phyloP scores from a whole-genome alignment of 257 asterid species.

The Solanum lycopersicoides region DNA sequence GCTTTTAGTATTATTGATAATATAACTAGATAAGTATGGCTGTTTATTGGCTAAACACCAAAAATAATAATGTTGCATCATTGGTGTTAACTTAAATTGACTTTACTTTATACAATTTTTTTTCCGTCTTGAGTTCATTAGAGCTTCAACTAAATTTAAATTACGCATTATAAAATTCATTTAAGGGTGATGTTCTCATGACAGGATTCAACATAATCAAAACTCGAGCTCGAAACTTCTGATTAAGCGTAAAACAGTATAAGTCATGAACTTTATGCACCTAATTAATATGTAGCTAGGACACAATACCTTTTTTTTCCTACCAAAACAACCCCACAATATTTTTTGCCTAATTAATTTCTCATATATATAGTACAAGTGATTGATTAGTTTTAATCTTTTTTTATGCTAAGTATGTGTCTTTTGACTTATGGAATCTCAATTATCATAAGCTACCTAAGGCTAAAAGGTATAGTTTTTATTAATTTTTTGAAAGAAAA shows the following conservation, averaged over 20 bases:
- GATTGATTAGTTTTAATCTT: background rate
- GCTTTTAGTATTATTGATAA: background rate
- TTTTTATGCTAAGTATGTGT: background rate
- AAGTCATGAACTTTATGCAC: background rate
- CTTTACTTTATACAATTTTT: background rate
- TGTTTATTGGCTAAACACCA: background rate
- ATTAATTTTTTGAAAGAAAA: background rate
- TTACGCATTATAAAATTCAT: accelerated
- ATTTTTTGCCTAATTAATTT: background rate
- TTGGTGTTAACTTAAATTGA: constrained; percentile 7
- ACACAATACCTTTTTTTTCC: background rate
- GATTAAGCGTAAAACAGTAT: no score
- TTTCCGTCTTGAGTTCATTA: no score
- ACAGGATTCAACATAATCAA: no score
- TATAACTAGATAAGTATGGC: constrained; percentile 22
- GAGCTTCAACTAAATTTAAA: no score
- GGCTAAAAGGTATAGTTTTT: background rate
- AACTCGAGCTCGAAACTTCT: no score
- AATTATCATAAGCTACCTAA: background rate
- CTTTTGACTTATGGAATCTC: background rate
- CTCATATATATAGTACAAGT: background rate
- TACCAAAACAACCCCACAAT: background rate
- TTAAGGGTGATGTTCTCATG: no score
- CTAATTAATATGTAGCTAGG: background rate
- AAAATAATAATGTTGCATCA: background rate